Evolutionary conservation across 2,329 filamentous ascomycete genomes (phyloP).

Genomic region (Allantophomopsis lycopodina): DNA sequence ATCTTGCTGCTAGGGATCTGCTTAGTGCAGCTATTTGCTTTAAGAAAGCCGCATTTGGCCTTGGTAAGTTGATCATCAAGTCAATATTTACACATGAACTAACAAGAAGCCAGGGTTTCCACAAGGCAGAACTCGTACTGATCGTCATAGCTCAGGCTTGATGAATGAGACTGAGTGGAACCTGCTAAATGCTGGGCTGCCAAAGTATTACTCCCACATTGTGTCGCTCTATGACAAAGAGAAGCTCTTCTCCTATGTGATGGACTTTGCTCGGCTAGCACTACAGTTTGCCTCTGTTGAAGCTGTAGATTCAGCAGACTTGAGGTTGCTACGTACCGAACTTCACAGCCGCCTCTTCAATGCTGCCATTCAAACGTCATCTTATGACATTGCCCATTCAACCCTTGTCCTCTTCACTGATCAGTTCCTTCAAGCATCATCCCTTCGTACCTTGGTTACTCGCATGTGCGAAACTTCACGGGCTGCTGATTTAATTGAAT

Average conservation of each 20-base stretch:
- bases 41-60: conserved; percentile 66
- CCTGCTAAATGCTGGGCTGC: conserved; percentile 55
- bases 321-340: conserved; percentile 38
- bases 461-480: conserved; percentile 56
- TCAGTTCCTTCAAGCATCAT: conserved; percentile 55
- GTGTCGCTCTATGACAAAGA: conserved; percentile 68
- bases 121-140: conserved; percentile 11
- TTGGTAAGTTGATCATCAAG: conserved; percentile 45
- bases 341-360: conserved; percentile 76
- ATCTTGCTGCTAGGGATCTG: conserved; percentile 60
- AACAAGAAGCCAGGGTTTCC: conserved; percentile 11
- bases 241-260: conserved; percentile 65
- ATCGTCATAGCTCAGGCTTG: conserved; percentile 48
- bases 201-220: conserved; percentile 80
- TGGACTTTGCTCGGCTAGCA: conserved; percentile 69
- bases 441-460: conserved; percentile 55
- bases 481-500: conserved; percentile 52
- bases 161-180: conserved; percentile 65
- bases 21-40: conserved; percentile 63
- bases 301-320: conserved; percentile 4
- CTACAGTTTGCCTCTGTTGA: conserved; percentile 40
- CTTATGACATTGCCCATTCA: conserved; percentile 73
- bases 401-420: conserved; percentile 64
- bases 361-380: conserved; percentile 63
- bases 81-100: conserved; percentile 3